A percentile compares a stretch with the other conserved stretches of the same genome.
Evolutionary conservation across 805 yeast genomes (phyloP).

Genomic region (Nematodospora valgi): DNA sequence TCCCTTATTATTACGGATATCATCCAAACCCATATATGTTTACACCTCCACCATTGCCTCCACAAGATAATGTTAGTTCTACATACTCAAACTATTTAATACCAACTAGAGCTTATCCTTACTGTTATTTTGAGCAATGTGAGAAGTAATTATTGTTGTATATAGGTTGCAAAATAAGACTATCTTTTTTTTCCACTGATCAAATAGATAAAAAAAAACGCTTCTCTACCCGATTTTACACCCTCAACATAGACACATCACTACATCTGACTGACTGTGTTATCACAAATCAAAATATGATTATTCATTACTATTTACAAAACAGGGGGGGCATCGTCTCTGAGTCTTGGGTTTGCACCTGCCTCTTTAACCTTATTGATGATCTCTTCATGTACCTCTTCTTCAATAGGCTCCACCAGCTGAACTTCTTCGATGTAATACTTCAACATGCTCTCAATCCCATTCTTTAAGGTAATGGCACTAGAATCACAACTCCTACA

Average conservation of each 20-base stretch:
- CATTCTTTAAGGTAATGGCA: slow-evolving; percentile 62
- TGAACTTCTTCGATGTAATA: slow-evolving; percentile 68
- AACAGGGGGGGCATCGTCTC: slow-evolving; percentile 23
- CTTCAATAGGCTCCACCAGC: slow-evolving; percentile 51
- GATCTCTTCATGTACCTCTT: slow-evolving; percentile 17
- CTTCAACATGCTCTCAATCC: slow-evolving; percentile 69
- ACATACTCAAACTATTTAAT: slow-evolving; percentile 4
- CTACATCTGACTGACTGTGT: not conserved
- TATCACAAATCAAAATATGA: not conserved
- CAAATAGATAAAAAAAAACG: too few species aligned
- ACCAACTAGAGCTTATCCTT: slow-evolving; percentile 3
- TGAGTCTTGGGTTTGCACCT: slow-evolving; percentile 21
- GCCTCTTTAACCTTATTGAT: slow-evolving; percentile 7
- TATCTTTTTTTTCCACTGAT: too few species aligned
- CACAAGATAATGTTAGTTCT: too few species aligned
- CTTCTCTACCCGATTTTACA: too few species aligned
- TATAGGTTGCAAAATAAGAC: too few species aligned
- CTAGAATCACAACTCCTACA: slow-evolving; percentile 71
- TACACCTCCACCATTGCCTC: not conserved
- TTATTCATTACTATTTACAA: slow-evolving; percentile 18
- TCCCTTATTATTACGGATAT: slow-evolving; percentile 11
- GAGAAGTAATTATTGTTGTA: not conserved
- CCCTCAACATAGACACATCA: not conserved
- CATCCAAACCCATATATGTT: slow-evolving; percentile 9
- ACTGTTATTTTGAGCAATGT: slow-evolving; percentile 4